Evolutionary conservation across 805 yeast species (phyloP).

Genomic region (Yarrowia osloensis): DNA sequence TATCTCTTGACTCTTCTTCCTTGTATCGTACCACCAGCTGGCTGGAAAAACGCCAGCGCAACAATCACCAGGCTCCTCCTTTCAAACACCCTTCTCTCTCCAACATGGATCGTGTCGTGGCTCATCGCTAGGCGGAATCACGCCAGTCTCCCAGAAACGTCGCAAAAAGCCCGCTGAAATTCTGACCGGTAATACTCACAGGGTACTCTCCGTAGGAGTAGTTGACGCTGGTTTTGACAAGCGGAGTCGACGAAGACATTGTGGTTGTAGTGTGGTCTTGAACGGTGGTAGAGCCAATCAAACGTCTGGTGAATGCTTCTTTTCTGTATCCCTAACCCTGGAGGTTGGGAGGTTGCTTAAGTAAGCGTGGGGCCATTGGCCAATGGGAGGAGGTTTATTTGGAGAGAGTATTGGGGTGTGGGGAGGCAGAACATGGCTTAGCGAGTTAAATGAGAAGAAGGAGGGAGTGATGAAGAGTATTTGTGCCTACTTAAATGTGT

Average conservation of each 20-base stretch:
- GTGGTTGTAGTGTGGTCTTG: constrained; percentile 27
- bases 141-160: not conserved
- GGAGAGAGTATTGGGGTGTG: not conserved
- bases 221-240: constrained; percentile 30
- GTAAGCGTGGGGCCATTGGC: not conserved
- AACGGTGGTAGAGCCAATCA: constrained; percentile 29
- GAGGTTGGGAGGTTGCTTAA: constrained; percentile 7
- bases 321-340: constrained; percentile 29
- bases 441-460: not conserved
- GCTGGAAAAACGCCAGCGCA: not conserved
- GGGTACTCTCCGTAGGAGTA: constrained; percentile 28
- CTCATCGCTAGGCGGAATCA: not conserved
- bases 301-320: constrained; percentile 27
- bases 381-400: constrained; percentile 5
- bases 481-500: too few species aligned
- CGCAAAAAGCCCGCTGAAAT: not conserved
- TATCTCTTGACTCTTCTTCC: not conserved
- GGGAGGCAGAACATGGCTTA: not conserved
- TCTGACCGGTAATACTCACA: constrained; percentile 7
- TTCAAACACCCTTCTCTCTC: not conserved
- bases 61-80: not conserved
- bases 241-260: constrained; percentile 30
- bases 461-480: not conserved
- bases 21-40: not conserved
- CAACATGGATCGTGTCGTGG: not conserved